A percentile compares a stretch with the other conserved stretches of the same genome.
These are phyloP conservation scores for Vigna reflexopilosa DNA, from an alignment of 306 rosid genomes.

Conservation along the genomic window DNA sequence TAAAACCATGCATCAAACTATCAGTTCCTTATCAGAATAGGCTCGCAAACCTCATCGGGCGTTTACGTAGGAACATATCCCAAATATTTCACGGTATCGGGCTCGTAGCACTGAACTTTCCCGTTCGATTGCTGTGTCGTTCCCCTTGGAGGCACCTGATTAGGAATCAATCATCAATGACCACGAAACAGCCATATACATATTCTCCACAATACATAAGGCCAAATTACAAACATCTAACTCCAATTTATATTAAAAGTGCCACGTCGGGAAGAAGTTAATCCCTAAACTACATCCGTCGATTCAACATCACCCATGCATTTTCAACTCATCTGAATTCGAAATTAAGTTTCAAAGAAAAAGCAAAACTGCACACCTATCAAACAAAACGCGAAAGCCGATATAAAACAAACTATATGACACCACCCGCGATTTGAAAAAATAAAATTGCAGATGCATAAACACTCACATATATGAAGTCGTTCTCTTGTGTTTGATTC, in stretches of 20 bases:
- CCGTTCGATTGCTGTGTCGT: slow-evolving; percentile 69
- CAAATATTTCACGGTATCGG: slow-evolving; percentile 94
- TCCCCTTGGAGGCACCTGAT: slow-evolving; percentile 92
- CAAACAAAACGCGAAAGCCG: slow-evolving; percentile 26
- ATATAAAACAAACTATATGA: neutral
- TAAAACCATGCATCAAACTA: slow-evolving; percentile 20
- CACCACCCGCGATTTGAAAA: neutral
- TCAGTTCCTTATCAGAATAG: slow-evolving; percentile 32
- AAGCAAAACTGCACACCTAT: slow-evolving; percentile 27
- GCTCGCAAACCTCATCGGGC: slow-evolving; percentile 68
- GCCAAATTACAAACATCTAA: slow-evolving; percentile 1
- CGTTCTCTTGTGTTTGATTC: slow-evolving; percentile 76
- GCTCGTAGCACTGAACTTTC: slow-evolving; percentile 91
- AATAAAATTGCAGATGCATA: slow-evolving; percentile 22
- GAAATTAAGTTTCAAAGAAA: neutral
- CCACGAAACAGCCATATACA: slow-evolving; percentile 10
- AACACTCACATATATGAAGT: slow-evolving; percentile 82
- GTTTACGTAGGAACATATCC: slow-evolving; percentile 80
- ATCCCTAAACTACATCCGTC: slow-evolving; percentile 5
- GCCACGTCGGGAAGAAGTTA: slow-evolving; percentile 8
- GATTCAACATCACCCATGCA: neutral
- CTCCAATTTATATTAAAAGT: slow-evolving; percentile 2
- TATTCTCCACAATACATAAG: neutral
- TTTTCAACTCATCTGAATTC: neutral
- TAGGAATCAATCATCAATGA: slow-evolving; percentile 35